Percentiles rank a stretch among this genome's conserved stretches.
Evolutionary conservation across 768 basidiomycete genomes (phyloP).

Genomic region (Kwoniella heveanensis): DNA sequence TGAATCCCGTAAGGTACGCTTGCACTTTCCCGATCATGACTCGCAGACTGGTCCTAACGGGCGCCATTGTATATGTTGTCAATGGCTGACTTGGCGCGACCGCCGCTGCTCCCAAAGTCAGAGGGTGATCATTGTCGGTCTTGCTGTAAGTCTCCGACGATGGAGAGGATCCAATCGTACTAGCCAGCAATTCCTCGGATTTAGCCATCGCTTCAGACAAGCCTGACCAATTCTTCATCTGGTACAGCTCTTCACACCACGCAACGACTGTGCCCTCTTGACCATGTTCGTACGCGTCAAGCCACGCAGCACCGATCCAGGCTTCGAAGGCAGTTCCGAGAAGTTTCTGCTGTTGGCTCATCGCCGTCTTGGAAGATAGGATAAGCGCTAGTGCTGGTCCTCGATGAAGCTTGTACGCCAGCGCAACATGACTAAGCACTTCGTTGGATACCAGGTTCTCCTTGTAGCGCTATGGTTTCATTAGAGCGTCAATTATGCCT

Average conservation of each 20-base stretch:
- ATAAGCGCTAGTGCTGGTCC: no score
- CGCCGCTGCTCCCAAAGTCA: no score
- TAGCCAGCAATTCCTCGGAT: not conserved
- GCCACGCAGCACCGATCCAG: slow-evolving; percentile 7
- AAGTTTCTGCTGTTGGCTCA: not conserved
- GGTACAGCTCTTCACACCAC: not conserved
- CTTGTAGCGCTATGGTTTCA: not conserved
- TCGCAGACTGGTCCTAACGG: not conserved
- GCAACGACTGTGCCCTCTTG: slow-evolving; percentile 2
- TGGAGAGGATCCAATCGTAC: not conserved
- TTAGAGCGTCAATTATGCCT: no score
- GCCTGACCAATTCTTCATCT: not conserved
- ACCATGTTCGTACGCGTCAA: slow-evolving; percentile 5
- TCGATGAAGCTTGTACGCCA: slow-evolving; percentile 3
- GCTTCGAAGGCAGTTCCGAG: slow-evolving; percentile 12
- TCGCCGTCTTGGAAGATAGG: not conserved
- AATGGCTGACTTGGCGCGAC: no score
- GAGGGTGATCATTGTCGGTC: no score
- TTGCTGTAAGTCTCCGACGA: no score
- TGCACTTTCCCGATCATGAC: not conserved
- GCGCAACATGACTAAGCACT: slow-evolving; percentile 1
- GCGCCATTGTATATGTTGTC: no score
- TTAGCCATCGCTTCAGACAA: not conserved
- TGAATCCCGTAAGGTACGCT: not conserved
- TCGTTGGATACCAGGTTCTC: slow-evolving; percentile 2